These are phyloP conservation scores for Diaporthe sp. DNA, from an alignment of 2,329 filamentous ascomycete genomes.

Conservation along the genomic window DNA sequence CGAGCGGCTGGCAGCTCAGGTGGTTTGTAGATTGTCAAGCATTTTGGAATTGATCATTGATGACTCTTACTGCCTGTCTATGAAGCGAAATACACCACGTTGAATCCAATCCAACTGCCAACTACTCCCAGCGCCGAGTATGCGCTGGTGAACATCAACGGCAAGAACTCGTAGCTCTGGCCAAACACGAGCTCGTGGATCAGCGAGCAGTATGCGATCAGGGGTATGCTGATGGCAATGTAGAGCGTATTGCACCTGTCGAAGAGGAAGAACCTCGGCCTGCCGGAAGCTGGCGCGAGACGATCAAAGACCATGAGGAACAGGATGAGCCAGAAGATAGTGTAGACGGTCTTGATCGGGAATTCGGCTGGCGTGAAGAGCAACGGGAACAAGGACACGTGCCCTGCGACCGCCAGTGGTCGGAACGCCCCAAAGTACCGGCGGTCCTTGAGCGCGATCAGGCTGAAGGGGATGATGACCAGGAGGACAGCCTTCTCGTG, in stretches of 20 bases:
- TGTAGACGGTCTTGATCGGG: constrained; percentile 93
- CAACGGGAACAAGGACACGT: constrained; percentile 94
- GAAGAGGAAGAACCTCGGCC: constrained; percentile 87
- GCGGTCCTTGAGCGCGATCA: constrained; percentile 90
- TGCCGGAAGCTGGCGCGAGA: constrained; percentile 85
- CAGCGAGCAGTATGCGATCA: constrained; percentile 90
- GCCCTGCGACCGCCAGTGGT: constrained; percentile 90
- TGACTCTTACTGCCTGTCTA: constrained; percentile 47
- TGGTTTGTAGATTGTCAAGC: not conserved
- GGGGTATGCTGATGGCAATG: constrained; percentile 88
- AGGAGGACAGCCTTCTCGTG: constrained; percentile 97
- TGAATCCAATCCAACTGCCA: constrained; percentile 94
- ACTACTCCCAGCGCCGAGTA: constrained; percentile 96
- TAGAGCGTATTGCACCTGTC: constrained; percentile 93
- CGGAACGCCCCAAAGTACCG: constrained; percentile 93
- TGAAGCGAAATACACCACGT: constrained; percentile 87
- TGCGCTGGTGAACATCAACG: constrained; percentile 96
- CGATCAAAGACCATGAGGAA: constrained; percentile 91
- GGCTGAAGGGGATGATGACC: constrained; percentile 93
- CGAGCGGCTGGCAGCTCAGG: not conserved
- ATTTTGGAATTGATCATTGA: not conserved
- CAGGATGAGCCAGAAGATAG: constrained; percentile 88
- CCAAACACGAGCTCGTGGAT: constrained; percentile 89
- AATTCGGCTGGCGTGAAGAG: constrained; percentile 95
- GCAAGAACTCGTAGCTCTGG: constrained; percentile 86